Percentiles rank a stretch among this genome's conserved stretches.
These are phyloP conservation scores for Sugiyamaella castrensis DNA, from an alignment of 1,139 yeast genomes.

Conservation along the genomic window DNA sequence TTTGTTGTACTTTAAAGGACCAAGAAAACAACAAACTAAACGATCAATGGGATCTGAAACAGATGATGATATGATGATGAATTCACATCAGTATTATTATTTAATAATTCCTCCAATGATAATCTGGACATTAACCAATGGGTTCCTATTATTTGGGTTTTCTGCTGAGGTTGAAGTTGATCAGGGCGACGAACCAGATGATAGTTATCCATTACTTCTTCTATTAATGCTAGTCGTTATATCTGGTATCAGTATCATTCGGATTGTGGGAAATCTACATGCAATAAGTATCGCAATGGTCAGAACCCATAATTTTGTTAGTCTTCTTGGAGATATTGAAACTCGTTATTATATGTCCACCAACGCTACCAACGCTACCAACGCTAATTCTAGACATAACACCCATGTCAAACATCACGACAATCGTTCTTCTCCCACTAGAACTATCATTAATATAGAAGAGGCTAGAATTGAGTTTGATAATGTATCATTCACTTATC, in stretches of 20 bases:
- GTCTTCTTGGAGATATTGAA: not conserved
- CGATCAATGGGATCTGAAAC: not conserved
- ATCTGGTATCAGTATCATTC: too few species aligned
- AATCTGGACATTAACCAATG: too few species aligned
- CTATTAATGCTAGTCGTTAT: too few species aligned
- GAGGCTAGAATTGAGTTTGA: slow-evolving; percentile 7
- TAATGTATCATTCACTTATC: slow-evolving; percentile 5
- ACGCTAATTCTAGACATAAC: not conserved
- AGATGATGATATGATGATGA: not conserved
- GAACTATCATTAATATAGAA: not conserved
- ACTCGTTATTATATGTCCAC: not conserved
- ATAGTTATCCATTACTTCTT: too few species aligned
- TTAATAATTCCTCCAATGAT: not conserved
- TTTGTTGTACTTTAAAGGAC: not conserved
- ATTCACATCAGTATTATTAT: not conserved
- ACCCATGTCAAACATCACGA: not conserved
- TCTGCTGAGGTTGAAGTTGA: too few species aligned
- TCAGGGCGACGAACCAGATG: too few species aligned
- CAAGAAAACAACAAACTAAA: not conserved
- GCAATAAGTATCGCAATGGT: too few species aligned
- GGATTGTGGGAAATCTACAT: too few species aligned
- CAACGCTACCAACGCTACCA: not conserved
- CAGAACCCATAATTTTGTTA: not conserved
- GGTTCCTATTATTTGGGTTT: too few species aligned
- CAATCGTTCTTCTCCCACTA: not conserved